These are phyloP conservation scores for Funneliformis geosporum DNA, from an alignment of 192 early-diverging fungal genomes.

Conservation along the genomic window DNA sequence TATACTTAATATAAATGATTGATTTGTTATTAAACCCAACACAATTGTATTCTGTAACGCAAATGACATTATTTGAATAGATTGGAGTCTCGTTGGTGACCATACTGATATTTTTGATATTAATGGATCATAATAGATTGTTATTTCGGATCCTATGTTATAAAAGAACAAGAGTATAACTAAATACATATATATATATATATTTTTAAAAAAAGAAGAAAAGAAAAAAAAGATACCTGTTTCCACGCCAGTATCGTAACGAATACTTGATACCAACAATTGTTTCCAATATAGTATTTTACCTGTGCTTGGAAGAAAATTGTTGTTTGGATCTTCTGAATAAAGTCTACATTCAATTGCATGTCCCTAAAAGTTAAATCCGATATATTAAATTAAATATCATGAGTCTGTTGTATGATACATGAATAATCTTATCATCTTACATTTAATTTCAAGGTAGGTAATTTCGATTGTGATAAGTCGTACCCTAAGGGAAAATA, in stretches of 20 bases:
- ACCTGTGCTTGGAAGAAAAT: conserved; percentile 81
- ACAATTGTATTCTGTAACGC: conserved; percentile 64
- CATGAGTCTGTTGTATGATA: conserved; percentile 52
- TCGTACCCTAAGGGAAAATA: background rate
- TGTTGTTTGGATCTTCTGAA: conserved; percentile 92
- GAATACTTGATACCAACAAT: conserved; percentile 48
- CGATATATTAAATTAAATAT: conserved; percentile 61
- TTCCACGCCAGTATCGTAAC: conserved; percentile 89
- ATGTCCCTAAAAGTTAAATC: conserved; percentile 83
- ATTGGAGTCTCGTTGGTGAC: conserved; percentile 67
- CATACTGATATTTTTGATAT: conserved; percentile 91
- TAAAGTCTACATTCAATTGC: conserved; percentile 96
- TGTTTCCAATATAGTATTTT: conserved; percentile 79
- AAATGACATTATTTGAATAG: conserved; percentile 73
- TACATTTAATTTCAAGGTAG: conserved; percentile 61
- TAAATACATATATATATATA: background rate
- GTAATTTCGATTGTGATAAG: conserved; percentile 10
- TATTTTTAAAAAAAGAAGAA: background rate
- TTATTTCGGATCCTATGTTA: conserved; percentile 82
- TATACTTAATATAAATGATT: conserved; percentile 54
- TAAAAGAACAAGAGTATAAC: conserved; percentile 38
- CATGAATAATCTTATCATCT: conserved; percentile 61
- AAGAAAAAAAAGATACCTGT: background rate
- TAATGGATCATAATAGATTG: conserved; percentile 94
- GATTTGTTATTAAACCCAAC: conserved; percentile 61